Evolutionary conservation across 2,329 filamentous ascomycete genomes (phyloP), one percentile per base, ranked within the genome.

Genomic region (Trichophyton simii): DNA sequence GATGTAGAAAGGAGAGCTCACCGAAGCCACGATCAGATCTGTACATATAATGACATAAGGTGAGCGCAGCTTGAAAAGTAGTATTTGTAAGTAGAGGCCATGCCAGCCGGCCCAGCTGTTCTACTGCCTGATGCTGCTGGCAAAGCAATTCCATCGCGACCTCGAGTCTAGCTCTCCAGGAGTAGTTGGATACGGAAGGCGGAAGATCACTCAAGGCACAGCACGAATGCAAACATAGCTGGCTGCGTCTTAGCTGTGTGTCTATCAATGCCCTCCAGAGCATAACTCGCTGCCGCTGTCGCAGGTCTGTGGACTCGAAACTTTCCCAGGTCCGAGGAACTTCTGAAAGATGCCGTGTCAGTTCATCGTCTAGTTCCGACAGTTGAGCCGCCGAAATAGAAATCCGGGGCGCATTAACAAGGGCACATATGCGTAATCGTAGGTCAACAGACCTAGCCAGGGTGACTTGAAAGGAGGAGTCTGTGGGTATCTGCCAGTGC

Each of bases 171-270:
- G 70, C 66, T 28, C 73, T 68, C 6, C 70, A 69, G 0, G 73
- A 75, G 4, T 72, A 69, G 1, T 68, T 67, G 60, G 74, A 75
- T 1, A 74, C 63, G 1, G 69, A 63, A 5, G 22, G 22, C 1
- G 11, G 62, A 11, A 25, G 13, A 1, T 71, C 70, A 44, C 73
- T 72, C 25, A 75, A 70, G 13, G 71, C 72, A 60, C 73, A 75
- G 5, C 72, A 72, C 0, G 73, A 74, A 63, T 76, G 73, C 4
- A 75, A 66, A 0, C 73, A 74, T n/a, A 76, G 63, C 22, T 75
- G 67, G 7, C 66, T 69, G 4, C 74, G 73, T 3, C 69, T 69
- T 13, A 76, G 62, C 60, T 71, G 73, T 3, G 68, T 69, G 48
- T 74, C 72, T 11, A 76, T 64, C 9, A 72, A 65, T 0, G 71